Evolutionary conservation across 2,329 filamentous ascomycete species (phyloP).

Genomic region (Cercospora brassicicola): DNA sequence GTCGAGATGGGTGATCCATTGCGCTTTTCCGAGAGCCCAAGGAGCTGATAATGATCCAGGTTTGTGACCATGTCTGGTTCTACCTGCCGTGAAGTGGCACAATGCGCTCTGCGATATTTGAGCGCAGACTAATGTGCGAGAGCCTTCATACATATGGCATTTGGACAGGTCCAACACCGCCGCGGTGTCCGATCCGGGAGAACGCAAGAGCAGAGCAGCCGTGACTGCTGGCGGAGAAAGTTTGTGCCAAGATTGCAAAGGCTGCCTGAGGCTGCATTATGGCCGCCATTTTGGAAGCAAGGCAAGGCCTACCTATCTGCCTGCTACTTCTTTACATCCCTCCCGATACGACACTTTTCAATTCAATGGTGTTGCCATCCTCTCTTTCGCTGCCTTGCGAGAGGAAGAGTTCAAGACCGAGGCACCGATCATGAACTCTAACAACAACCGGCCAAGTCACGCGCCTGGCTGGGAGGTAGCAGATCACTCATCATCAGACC

Average conservation of each 20-base stretch:
- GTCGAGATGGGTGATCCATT: conserved; percentile 26
- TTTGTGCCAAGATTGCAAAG: neutral
- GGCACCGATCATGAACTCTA: neutral
- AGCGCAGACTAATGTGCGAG: neutral
- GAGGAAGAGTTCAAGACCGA: neutral
- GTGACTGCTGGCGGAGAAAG: neutral
- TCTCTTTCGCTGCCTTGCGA: neutral
- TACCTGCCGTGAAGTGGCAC: neutral
- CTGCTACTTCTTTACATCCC: neutral
- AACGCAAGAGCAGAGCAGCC: neutral
- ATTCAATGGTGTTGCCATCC: neutral
- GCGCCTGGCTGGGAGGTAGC: neutral
- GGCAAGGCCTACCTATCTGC: too few relatives aligned
- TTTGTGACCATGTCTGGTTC: neutral
- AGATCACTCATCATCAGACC: neutral
- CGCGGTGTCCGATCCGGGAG: neutral
- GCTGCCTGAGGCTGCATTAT: neutral
- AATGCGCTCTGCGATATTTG: neutral
- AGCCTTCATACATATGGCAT: neutral
- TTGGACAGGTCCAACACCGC: neutral
- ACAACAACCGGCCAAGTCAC: neutral
- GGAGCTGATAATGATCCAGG: conserved; percentile 35
- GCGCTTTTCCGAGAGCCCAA: conserved; percentile 30
- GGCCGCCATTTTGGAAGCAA: too few relatives aligned
- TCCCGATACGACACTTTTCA: neutral